Evolutionary conservation across 306 rosid genomes (phyloP).

Genomic region (Trifolium dubium): DNA sequence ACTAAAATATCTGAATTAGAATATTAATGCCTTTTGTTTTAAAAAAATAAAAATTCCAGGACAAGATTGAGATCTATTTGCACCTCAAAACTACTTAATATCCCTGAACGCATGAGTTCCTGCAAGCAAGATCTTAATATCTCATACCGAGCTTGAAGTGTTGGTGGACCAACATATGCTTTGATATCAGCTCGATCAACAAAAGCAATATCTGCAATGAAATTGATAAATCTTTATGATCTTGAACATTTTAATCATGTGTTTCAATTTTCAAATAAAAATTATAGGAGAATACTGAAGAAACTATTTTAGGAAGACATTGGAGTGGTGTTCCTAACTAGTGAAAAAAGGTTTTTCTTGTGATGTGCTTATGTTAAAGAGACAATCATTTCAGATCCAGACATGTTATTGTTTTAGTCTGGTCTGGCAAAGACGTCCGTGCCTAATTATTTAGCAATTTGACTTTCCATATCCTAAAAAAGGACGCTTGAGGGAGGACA

Average conservation of each 20-base stretch:
- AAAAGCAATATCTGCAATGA: conserved; percentile 86
- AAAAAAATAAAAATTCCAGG: conserved; percentile 1
- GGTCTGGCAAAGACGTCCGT: conserved; percentile 5
- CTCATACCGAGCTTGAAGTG: conserved; percentile 93
- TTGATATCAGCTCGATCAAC: conserved; percentile 98
- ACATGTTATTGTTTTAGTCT: conserved; percentile 11
- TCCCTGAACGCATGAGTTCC: conserved; percentile 76
- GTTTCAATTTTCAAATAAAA: conserved; percentile 34
- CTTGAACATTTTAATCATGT: conserved; percentile 33
- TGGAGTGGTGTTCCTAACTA: conserved; percentile 12
- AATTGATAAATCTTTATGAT: conserved; percentile 40
- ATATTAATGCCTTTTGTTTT: background rate
- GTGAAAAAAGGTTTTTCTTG: conserved; percentile 1
- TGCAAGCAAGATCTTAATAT: conserved; percentile 84
- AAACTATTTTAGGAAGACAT: conserved; percentile 25
- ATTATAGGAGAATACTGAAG: conserved; percentile 26
- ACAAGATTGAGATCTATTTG: conserved; percentile 32
- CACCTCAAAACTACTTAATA: conserved; percentile 70
- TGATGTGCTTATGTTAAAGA: conserved; percentile 12
- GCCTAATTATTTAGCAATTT: conserved; percentile 22
- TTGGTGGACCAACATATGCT: conserved; percentile 98
- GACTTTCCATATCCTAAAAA: conserved; percentile 13
- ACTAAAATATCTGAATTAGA: conserved; percentile 30
- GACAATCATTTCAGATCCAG: conserved; percentile 2
- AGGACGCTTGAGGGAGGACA: background rate